These are phyloP conservation scores for Chlorella sp. DNA, from an alignment of 139 green algal genomes.

Conservation along the genomic window DNA sequence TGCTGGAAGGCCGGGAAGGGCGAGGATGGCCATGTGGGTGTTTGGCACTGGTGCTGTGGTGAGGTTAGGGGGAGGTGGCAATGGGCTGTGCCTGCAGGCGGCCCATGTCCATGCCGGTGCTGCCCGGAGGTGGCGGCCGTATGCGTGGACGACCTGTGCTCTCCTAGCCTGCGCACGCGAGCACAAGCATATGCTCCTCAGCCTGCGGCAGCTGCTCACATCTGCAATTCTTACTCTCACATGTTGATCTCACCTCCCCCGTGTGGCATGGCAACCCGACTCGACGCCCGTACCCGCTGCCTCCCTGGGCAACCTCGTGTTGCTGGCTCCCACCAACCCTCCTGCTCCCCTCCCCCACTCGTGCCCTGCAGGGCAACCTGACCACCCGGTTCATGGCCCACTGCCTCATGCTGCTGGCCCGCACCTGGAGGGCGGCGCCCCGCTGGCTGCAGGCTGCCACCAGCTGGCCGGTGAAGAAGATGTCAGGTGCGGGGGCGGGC, in stretches of 20 bases:
- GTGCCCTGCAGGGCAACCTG: slow-evolving; percentile 16
- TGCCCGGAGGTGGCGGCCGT: background rate
- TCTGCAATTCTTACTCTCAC: too few species aligned
- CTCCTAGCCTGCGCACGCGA: too few species aligned
- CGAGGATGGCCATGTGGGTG: too few species aligned
- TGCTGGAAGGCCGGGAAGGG: background rate
- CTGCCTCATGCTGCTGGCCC: slow-evolving; percentile 19
- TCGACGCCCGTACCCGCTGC: too few species aligned
- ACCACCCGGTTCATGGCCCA: background rate
- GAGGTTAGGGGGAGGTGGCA: background rate
- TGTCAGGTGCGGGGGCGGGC: background rate
- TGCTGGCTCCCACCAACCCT: background rate
- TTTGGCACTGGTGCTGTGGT: background rate
- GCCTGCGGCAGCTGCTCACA: too few species aligned
- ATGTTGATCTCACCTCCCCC: too few species aligned
- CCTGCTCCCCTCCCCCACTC: background rate
- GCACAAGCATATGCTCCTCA: too few species aligned
- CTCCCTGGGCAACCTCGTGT: too few species aligned
- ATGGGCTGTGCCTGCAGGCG: background rate
- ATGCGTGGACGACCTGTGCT: too few species aligned
- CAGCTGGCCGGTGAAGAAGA: slow-evolving; percentile 32
- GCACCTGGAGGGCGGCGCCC: slow-evolving; percentile 3
- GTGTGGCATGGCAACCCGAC: too few species aligned
- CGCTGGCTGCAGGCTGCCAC: slow-evolving; percentile 22
- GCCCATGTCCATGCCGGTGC: too few species aligned